A percentile compares a stretch with the other conserved stretches of the same genome.
These are phyloP conservation scores for Ophiostoma montium DNA, from an alignment of 2,329 filamentous ascomycete genomes.

Conservation along the genomic window DNA sequence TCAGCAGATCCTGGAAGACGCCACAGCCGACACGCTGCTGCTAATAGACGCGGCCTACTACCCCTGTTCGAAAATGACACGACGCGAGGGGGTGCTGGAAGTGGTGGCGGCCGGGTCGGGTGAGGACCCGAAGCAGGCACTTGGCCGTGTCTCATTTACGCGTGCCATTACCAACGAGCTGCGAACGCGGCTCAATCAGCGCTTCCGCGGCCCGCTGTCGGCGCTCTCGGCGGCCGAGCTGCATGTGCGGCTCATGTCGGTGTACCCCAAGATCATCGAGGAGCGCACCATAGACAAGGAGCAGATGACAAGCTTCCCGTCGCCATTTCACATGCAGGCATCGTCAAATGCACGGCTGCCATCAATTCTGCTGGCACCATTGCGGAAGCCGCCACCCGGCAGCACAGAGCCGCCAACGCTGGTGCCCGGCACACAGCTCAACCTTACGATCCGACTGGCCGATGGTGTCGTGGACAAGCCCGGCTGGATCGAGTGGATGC, in stretches of 20 bases:
- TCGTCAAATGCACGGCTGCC: slow-evolving; percentile 38
- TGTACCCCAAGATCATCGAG: slow-evolving; percentile 37
- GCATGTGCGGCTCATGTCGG: slow-evolving; percentile 30
- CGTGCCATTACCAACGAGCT: slow-evolving; percentile 35
- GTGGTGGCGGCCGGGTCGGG: slow-evolving; percentile 41
- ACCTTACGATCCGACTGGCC: slow-evolving; percentile 34
- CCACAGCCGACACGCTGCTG: slow-evolving; percentile 39
- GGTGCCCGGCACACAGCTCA: slow-evolving; percentile 28
- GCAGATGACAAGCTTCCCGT: slow-evolving; percentile 33
- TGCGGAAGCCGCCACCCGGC: slow-evolving; percentile 27
- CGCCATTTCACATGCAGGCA: slow-evolving; percentile 41
- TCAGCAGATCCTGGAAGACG: slow-evolving; percentile 41
- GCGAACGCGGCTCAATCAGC: slow-evolving; percentile 30
- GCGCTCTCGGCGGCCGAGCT: slow-evolving; percentile 31
- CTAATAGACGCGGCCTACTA: slow-evolving; percentile 47
- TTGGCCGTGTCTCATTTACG: slow-evolving; percentile 40
- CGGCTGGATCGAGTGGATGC: slow-evolving; percentile 43
- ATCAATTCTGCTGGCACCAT: slow-evolving; percentile 40
- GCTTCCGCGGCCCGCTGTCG: slow-evolving; percentile 29
- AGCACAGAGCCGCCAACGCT: slow-evolving; percentile 23
- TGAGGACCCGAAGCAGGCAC: slow-evolving; percentile 32
- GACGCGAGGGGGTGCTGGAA: slow-evolving; percentile 40
- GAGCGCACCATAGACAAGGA: slow-evolving; percentile 35
- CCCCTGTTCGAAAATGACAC: slow-evolving; percentile 36
- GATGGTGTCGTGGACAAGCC: slow-evolving; percentile 38